These are phyloP conservation scores for Parastagonospora nodorum DNA, from an alignment of 2,329 filamentous ascomycete genomes.

Conservation along the genomic window DNA sequence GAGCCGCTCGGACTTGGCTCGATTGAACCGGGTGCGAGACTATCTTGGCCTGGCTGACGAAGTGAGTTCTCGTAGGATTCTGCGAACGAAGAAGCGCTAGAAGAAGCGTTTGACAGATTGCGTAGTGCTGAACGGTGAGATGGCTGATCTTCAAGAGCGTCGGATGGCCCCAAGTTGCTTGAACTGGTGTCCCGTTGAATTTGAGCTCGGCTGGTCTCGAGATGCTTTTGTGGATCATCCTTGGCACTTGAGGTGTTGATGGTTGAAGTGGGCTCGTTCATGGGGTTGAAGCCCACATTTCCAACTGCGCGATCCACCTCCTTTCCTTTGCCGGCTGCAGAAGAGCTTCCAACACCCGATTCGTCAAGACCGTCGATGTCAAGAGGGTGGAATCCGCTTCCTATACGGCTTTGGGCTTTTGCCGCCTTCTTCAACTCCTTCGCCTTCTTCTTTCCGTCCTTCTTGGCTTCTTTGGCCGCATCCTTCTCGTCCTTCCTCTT, in stretches of 20 bases:
- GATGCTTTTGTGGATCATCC: slow-evolving; percentile 51
- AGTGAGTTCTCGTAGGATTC: slow-evolving; percentile 62
- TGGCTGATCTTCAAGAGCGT: slow-evolving; percentile 37
- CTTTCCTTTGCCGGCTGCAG: slow-evolving; percentile 53
- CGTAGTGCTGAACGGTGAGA: slow-evolving; percentile 71
- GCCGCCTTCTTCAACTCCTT: slow-evolving; percentile 69
- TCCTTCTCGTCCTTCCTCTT: slow-evolving; percentile 84
- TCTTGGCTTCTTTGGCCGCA: slow-evolving; percentile 80
- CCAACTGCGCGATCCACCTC: slow-evolving; percentile 50
- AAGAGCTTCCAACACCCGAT: slow-evolving; percentile 29
- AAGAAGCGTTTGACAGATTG: slow-evolving; percentile 86
- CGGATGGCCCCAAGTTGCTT: slow-evolving; percentile 52
- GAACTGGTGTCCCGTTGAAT: slow-evolving; percentile 45
- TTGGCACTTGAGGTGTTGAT: slow-evolving; percentile 42
- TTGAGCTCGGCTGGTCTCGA: slow-evolving; percentile 52
- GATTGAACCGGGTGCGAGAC: slow-evolving; percentile 48
- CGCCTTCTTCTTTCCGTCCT: slow-evolving; percentile 76
- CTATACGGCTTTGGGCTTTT: slow-evolving; percentile 67
- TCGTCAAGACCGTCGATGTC: slow-evolving; percentile 58
- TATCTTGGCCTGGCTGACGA: slow-evolving; percentile 30
- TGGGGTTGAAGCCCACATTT: slow-evolving; percentile 48
- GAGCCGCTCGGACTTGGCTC: slow-evolving; percentile 60
- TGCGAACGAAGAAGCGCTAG: slow-evolving; percentile 74
- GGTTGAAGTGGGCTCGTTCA: slow-evolving; percentile 50
- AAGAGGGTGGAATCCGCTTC: slow-evolving; percentile 54